Evolutionary conservation across 495 filamentous ascomycete genomes (phyloP), one percentile per base, ranked within the genome.

Genomic region (Xylaria cubensis): DNA sequence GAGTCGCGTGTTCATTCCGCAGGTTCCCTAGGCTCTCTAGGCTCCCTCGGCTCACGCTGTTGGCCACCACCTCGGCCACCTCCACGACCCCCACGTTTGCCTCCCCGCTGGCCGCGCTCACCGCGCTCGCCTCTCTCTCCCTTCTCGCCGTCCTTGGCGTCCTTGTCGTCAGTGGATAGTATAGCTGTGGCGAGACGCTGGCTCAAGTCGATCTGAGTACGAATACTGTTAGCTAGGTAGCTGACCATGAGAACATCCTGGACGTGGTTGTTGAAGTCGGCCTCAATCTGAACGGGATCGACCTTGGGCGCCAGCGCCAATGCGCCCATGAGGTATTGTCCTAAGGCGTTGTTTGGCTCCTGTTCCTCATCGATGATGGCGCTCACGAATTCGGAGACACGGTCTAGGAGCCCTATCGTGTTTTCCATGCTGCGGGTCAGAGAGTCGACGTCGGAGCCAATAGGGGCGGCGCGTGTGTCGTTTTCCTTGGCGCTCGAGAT

Each of bases 211-310:
- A 99, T 99, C 86, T 99, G 96, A 76, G 95, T 98, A 81, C 96
- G 94, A 83, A 99, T 97, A 63, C 95, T 98, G 86, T 98, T 99
- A 75, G 96, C 94, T 58, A 99, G 88, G 86, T 99, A 99, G 61
- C 93, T 94, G 73, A 98, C 94, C 76, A 98, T 92, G 61, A 99
- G 90, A 70, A 99, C 94, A 79, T 99, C 96, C 85, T 99, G 96
- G 82, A 99, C 93, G 84, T 99, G 96, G 84, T 97, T 97, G 88
- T 99, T 98, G 89, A 99, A 99, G 86, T 98, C 95, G 77, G 91
- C 82, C 87, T 99, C 96, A 77, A 99, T 93, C 76, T 95, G 92
- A 62, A 90, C 88, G 8, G 90, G 86, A 71, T 96, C 92, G 9
- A 99, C 96, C 87, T 98, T 98, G 70, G 96, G 96, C 41, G 95